These are phyloP conservation scores for Pseudogymnoascus verrucosus DNA, from an alignment of 2,329 filamentous ascomycete genomes.

Conservation along the genomic window DNA sequence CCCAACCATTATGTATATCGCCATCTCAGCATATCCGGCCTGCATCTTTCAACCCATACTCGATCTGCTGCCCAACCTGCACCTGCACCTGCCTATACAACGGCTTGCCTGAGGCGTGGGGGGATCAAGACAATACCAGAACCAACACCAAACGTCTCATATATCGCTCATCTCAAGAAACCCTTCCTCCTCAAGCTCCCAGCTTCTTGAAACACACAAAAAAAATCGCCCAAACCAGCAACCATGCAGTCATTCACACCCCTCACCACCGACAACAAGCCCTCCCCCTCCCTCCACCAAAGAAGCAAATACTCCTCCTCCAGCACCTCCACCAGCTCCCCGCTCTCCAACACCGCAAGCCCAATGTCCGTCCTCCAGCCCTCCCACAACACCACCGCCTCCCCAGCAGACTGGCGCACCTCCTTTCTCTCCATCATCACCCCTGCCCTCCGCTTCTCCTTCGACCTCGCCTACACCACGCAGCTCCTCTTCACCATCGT, in stretches of 20 bases:
- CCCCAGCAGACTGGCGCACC: background rate
- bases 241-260: background rate
- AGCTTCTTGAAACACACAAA: background rate
- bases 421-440: background rate
- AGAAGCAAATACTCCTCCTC: background rate
- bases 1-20: constrained; percentile 3
- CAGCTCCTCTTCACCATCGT: background rate
- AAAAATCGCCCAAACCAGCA: background rate
- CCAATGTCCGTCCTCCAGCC: background rate
- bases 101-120: constrained; percentile 1
- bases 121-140: background rate
- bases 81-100: background rate
- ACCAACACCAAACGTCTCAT: background rate
- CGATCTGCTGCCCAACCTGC: constrained; percentile 3
- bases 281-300: background rate
- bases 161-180: background rate
- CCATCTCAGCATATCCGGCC: background rate
- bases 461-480: background rate
- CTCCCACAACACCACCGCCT: background rate
- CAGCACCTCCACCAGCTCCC: background rate
- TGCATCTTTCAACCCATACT: background rate
- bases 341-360: background rate
- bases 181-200: background rate
- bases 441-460: background rate
- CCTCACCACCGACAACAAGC: background rate